Base-by-base conservation (phyloP, 2,329 filamentous ascomycete genomes). In the Aspergillus piperis region DNA sequence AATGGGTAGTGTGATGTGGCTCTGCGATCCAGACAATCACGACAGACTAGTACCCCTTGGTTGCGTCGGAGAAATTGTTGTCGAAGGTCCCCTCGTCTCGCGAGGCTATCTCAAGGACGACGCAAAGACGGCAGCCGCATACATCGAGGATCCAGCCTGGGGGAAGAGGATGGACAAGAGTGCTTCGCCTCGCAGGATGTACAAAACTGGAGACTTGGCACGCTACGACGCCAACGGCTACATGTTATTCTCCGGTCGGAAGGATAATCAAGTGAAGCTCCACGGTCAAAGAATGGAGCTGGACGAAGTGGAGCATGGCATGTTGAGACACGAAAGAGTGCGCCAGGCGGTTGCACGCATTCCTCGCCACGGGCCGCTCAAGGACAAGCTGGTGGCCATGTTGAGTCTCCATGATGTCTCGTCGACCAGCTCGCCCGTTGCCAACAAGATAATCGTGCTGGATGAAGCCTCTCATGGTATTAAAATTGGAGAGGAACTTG, bases 261-360 rank as follows among this genome's bases (percentile, higher is more conserved):
- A 59, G 30, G 57, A 59, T 41, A 54, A 17, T 23, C 57, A 59
- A 41, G 57, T 59, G 19, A 59, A 59, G 50, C 41, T 59, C 17
- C 50, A 42, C 30, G 57, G 57, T 17, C 57, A 59, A 42, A 42
- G 57, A 21, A 42, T 59, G 15, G 57, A 59, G 41, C 39, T 59
- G 3, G 57, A 38, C 13, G 57, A 59, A 19, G 50, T 59, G 32
- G 57, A 59, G 25, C 47, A 57, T 30, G 19, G 8, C 19, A 19
- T 47, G 42, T 47, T 47, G 19, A n/a, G 6, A 47, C 42, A 47
- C 42, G 10, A 47, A 10, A 47, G 8, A 23, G 42, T 47, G 42
- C 42, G 42, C 2, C 42, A 47, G 42, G 42, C 42, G 8, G 19
- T 47, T 19, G 42, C 42, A 3, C 42, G 42, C 19, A 47, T 47